These are phyloP conservation scores for Globisporangium polare DNA, from an alignment of 352 stramenopile genomes.

Conservation along the genomic window DNA sequence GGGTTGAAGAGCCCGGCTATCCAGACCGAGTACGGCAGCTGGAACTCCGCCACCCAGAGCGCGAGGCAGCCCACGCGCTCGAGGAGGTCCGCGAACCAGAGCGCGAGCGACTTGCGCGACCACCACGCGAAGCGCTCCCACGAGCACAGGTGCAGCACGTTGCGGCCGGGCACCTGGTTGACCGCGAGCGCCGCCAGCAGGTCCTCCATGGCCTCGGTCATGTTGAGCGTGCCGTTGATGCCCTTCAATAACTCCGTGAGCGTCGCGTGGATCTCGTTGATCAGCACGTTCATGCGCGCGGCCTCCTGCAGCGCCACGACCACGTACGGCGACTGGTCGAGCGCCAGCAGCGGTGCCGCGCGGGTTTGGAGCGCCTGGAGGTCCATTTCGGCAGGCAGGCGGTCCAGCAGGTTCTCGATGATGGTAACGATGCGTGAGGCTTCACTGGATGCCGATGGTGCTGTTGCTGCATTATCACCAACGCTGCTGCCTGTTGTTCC, in stretches of 20 bases:
- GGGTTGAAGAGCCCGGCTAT: constrained; percentile 81
- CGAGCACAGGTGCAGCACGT: constrained; percentile 66
- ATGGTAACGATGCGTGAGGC: constrained; percentile 33
- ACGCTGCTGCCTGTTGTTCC: constrained; percentile 4
- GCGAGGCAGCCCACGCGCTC: constrained; percentile 63
- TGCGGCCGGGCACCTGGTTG: constrained; percentile 76
- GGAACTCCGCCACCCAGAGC: constrained; percentile 67
- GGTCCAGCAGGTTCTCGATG: constrained; percentile 55
- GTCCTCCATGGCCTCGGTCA: constrained; percentile 90
- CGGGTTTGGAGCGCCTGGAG: constrained; percentile 44
- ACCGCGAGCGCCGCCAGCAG: constrained; percentile 56
- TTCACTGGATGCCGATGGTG: constrained; percentile 22
- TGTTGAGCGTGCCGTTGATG: constrained; percentile 83
- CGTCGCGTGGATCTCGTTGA: constrained; percentile 58
- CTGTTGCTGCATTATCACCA: constrained; percentile 1
- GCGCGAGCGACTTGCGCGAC: constrained; percentile 71
- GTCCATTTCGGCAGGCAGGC: constrained; percentile 58
- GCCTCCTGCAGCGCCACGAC: constrained; percentile 83
- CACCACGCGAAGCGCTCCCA: constrained; percentile 83
- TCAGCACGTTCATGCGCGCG: constrained; percentile 62
- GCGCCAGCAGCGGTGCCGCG: constrained; percentile 48
- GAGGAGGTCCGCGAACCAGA: constrained; percentile 82
- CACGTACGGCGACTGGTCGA: constrained; percentile 74
- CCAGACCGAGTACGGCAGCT: constrained; percentile 78
- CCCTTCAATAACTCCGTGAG: constrained; percentile 71